phyloP scores from a whole-genome alignment of 495 filamentous ascomycete genomes.

The Hypoxylon cercidicola region DNA sequence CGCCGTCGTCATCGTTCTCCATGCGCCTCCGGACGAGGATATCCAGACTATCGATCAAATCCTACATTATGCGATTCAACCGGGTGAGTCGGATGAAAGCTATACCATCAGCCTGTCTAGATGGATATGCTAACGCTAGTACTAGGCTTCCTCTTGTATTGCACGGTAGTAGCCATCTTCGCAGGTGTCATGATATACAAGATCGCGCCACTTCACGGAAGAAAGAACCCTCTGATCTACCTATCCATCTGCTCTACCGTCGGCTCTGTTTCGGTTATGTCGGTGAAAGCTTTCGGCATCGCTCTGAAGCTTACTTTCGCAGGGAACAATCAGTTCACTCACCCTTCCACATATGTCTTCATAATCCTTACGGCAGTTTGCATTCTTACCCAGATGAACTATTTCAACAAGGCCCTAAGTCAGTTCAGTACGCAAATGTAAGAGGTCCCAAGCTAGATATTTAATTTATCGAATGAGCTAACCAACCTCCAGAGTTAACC shows the following conservation, averaged over 20 bases:
- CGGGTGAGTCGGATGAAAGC: slow-evolving; percentile 67
- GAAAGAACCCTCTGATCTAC: slow-evolving; percentile 93
- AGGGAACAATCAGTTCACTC: slow-evolving; percentile 92
- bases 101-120: not conserved
- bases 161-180: slow-evolving; percentile 78
- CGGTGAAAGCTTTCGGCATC: slow-evolving; percentile 97
- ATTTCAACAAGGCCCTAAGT: slow-evolving; percentile 98
- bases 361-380: slow-evolving; percentile 91
- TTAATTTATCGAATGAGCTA: slow-evolving; percentile 35
- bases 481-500: slow-evolving; percentile 81
- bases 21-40: slow-evolving; percentile 92
- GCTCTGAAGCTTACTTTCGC: slow-evolving; percentile 91
- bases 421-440: slow-evolving; percentile 98
- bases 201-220: slow-evolving; percentile 86
- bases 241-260: slow-evolving; percentile 97
- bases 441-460: slow-evolving; percentile 43
- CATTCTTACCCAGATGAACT: slow-evolving; percentile 99
- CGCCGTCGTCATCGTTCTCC: slow-evolving; percentile 95
- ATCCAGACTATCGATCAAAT: slow-evolving; percentile 90
- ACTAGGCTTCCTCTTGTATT: slow-evolving; percentile 88
- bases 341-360: slow-evolving; percentile 96
- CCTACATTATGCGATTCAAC: slow-evolving; percentile 84
- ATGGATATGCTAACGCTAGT: slow-evolving; percentile 42
- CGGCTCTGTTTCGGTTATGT: slow-evolving; percentile 97
- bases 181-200: slow-evolving; percentile 95